These are phyloP conservation scores for Ganoderma lingzhi DNA, from an alignment of 1,284 basidiomycete species.

Conservation along the genomic window DNA sequence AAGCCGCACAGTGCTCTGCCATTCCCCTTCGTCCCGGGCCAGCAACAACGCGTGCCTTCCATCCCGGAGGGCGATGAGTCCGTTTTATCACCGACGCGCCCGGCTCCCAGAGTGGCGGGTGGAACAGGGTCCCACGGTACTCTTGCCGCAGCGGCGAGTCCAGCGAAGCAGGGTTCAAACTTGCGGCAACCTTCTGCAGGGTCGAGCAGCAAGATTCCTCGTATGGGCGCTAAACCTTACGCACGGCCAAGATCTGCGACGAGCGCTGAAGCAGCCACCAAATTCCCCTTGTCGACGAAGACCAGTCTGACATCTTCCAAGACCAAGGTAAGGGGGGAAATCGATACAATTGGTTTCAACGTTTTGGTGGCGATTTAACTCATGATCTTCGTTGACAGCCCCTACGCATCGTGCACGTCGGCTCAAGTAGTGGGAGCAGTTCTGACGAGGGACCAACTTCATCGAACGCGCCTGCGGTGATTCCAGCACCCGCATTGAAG, in stretches of 20 bases:
- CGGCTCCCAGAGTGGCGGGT: background rate
- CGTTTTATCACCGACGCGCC: conserved; percentile 7
- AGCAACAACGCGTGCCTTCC: conserved; percentile 26
- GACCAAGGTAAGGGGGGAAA: background rate
- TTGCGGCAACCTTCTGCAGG: conserved; percentile 59
- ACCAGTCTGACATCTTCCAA: conserved; percentile 7
- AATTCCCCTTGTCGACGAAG: conserved; percentile 19
- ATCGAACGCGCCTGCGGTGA: conserved; percentile 6
- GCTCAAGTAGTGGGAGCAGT: conserved; percentile 38
- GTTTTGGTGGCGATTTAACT: background rate
- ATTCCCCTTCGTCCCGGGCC: conserved; percentile 32
- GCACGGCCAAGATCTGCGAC: conserved; percentile 39
- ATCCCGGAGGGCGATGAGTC: conserved; percentile 42
- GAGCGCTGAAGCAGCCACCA: conserved; percentile 14
- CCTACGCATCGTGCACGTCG: conserved; percentile 29
- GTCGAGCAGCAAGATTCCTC: conserved; percentile 70
- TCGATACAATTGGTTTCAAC: background rate
- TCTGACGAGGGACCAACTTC: conserved; percentile 36
- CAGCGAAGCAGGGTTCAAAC: conserved; percentile 46
- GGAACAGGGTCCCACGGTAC: background rate
- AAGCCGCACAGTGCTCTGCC: conserved; percentile 27
- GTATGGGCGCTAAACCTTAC: conserved; percentile 74
- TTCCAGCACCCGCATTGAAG: conserved; percentile 18
- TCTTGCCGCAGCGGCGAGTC: conserved; percentile 22
- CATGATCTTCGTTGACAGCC: conserved; percentile 15